Conservation (phyloP, 495 filamentous ascomycete species). For the Friedmanniomyces endolithicus region DNA sequence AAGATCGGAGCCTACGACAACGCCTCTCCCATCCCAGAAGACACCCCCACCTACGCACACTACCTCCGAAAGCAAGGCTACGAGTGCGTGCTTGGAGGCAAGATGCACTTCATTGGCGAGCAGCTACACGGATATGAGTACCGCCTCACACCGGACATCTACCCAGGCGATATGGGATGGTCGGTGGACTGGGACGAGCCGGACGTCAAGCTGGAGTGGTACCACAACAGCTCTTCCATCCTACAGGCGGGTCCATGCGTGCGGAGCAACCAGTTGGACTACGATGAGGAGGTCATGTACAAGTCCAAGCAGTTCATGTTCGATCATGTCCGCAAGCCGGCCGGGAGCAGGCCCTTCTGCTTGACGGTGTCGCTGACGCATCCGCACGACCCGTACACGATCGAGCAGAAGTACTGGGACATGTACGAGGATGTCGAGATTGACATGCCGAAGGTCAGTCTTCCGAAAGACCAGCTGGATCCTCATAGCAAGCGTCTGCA, state of each 20-base stretch:
- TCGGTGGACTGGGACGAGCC: conserved; percentile 82
- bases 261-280: conserved; percentile 85
- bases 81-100: conserved; percentile 77
- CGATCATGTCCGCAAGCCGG: conserved; percentile 61
- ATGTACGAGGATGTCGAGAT: conserved; percentile 80
- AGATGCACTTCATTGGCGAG: conserved; percentile 93
- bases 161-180: conserved; percentile 84
- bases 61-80: conserved; percentile 76
- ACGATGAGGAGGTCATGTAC: conserved; percentile 86
- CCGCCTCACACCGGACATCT: conserved; percentile 80
- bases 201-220: conserved; percentile 73
- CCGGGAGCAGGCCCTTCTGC: conserved; percentile 60
- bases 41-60: conserved; percentile 76
- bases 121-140: conserved; percentile 85
- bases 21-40: conserved; percentile 58
- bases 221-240: conserved; percentile 83
- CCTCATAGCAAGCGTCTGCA: conserved; percentile 68
- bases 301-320: conserved; percentile 68
- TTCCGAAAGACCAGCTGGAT: conserved; percentile 67
- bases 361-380: conserved; percentile 85
- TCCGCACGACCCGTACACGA: conserved; percentile 84
- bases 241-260: conserved; percentile 72
- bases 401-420: conserved; percentile 80
- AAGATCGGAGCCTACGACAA: conserved; percentile 84
- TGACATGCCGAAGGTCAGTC: conserved; percentile 56